Conservation (phyloP, 1,284 basidiomycete genomes). For the Earliella scabrosa region DNA sequence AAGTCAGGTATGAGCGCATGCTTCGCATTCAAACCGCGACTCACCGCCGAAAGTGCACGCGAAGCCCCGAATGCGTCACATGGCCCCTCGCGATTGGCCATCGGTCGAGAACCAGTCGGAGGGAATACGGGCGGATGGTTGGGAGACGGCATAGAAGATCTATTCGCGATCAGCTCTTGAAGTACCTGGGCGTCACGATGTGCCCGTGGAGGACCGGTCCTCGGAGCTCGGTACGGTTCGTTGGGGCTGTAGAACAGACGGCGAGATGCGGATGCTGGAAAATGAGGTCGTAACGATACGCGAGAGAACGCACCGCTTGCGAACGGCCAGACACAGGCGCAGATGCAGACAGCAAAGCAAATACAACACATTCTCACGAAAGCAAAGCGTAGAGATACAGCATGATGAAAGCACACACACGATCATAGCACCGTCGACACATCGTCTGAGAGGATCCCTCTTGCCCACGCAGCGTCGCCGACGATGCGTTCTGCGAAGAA, state of each 20-base stretch:
- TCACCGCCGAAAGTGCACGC: constrained; percentile 1
- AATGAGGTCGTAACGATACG: background rate
- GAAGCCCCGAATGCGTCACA: background rate
- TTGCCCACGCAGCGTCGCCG: constrained; percentile 63
- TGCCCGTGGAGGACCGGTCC: background rate
- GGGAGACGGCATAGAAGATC: no score
- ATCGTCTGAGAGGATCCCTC: constrained; percentile 51
- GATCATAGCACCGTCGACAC: constrained; percentile 6
- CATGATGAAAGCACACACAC: background rate
- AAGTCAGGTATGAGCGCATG: background rate
- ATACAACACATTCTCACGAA: constrained; percentile 14
- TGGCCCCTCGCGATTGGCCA: background rate
- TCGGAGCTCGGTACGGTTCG: no score
- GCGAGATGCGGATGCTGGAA: no score
- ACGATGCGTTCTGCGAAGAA: constrained; percentile 62
- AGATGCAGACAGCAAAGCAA: constrained; percentile 5
- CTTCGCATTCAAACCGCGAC: constrained; percentile 17
- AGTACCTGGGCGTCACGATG: background rate
- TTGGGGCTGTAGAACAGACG: background rate
- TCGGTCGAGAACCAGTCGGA: background rate
- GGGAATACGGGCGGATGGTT: background rate
- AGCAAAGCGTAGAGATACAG: constrained; percentile 20
- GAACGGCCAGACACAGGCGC: no score
- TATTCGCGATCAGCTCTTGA: no score
- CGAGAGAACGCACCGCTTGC: background rate